Conservation (phyloP, 495 filamentous ascomycete species). For the Neurospora sp. region DNA sequence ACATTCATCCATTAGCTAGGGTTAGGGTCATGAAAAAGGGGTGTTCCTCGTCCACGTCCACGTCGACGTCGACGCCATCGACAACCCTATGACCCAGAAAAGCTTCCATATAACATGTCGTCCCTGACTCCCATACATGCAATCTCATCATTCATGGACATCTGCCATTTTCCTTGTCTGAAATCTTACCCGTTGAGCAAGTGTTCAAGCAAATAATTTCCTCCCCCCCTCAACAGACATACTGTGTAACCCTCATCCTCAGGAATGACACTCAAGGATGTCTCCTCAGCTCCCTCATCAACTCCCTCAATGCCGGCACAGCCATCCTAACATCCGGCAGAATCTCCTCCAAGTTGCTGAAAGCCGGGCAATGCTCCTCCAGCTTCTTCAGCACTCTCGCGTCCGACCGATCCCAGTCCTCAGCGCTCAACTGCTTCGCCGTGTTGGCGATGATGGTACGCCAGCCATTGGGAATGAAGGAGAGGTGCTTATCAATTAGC, state of each 20-base stretch:
- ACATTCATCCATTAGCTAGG: background rate
- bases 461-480: background rate
- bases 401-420: background rate
- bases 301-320: background rate
- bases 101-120: background rate
- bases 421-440: background rate
- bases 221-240: too few relatives aligned
- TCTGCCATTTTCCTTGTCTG: rapidly evolving
- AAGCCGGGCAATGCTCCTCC: background rate
- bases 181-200: background rate
- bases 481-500: background rate
- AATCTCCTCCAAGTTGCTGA: background rate
- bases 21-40: background rate
- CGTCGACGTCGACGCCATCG: background rate
- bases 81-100: background rate
- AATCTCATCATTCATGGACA: rapidly evolving
- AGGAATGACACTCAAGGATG: background rate
- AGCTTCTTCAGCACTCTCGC: background rate
- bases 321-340: background rate
- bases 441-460: background rate
- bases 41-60: background rate
- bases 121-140: background rate
- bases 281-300: background rate
- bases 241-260: background rate
- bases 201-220: background rate